A percentile compares a stretch with the other conserved stretches of the same genome.
Evolutionary conservation across 352 stramenopile species (phyloP).

Genomic region (Phytophthora agathidicida): DNA sequence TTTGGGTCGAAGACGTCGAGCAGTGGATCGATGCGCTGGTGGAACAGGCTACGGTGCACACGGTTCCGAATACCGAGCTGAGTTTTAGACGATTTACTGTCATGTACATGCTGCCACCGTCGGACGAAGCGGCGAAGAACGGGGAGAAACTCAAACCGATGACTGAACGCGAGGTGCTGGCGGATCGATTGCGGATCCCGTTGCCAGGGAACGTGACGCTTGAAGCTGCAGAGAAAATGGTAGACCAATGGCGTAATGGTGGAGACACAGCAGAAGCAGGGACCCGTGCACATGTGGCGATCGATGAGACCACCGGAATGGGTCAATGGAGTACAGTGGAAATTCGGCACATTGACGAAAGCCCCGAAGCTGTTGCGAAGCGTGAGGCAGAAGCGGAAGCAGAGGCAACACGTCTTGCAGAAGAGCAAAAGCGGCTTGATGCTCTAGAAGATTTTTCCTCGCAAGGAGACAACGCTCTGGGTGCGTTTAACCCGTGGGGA

Average conservation of each 20-base stretch:
- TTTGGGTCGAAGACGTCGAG: conserved; percentile 81
- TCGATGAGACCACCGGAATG: conserved; percentile 82
- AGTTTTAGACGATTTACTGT: conserved; percentile 68
- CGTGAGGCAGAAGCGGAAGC: conserved; percentile 51
- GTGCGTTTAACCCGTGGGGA: conserved; percentile 84
- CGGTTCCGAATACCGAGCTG: conserved; percentile 71
- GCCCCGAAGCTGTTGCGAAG: conserved; percentile 60
- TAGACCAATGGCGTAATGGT: conserved; percentile 46
- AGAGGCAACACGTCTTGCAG: conserved; percentile 37
- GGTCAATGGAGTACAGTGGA: conserved; percentile 83
- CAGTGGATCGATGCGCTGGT: conserved; percentile 81
- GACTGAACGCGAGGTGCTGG: conserved; percentile 55
- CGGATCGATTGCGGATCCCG: conserved; percentile 71
- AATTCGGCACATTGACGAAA: conserved; percentile 80
- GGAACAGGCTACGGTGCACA: conserved; percentile 59
- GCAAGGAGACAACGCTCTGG: conserved; percentile 77
- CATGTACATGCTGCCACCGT: conserved; percentile 60
- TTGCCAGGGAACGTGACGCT: conserved; percentile 69
- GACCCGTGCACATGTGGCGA: conserved; percentile 22
- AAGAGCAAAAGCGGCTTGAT: conserved; percentile 63
- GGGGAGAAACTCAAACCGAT: conserved; percentile 33
- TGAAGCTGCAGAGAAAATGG: conserved; percentile 68
- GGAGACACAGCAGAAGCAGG: conserved; percentile 21
- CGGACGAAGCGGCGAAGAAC: conserved; percentile 11
- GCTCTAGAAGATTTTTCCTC: conserved; percentile 68